Conservation (phyloP, 257 asterid species). For the Salvia splendens region DNA sequence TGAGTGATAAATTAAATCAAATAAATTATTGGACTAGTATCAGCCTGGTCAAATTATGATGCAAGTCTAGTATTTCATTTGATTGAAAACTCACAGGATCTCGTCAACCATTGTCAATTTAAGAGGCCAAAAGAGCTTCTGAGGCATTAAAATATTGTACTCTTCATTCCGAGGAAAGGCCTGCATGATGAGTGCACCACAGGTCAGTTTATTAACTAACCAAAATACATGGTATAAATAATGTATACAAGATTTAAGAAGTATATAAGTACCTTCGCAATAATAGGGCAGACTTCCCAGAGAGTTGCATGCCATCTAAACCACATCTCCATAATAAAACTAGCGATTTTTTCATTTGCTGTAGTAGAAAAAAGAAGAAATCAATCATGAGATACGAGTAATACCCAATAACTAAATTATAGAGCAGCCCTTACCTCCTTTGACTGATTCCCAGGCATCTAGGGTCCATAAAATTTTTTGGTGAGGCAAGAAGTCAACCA, state of each 20-base stretch:
- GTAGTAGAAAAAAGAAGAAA: constrained; percentile 36
- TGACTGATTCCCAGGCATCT: constrained; percentile 64
- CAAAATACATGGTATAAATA: background rate
- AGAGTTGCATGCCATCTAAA: constrained; percentile 77
- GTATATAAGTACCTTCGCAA: constrained; percentile 45
- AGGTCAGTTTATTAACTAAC: constrained; percentile 12
- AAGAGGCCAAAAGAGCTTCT: constrained; percentile 65
- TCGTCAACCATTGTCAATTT: constrained; percentile 53
- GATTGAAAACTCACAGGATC: constrained; percentile 50
- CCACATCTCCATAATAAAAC: constrained; percentile 83
- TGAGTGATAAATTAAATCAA: no score
- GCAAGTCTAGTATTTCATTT: no score
- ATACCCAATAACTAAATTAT: constrained; percentile 23
- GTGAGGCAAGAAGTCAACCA: constrained; percentile 73
- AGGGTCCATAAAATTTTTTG: constrained; percentile 76
- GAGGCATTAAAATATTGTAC: constrained; percentile 49
- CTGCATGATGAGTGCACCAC: constrained; percentile 38
- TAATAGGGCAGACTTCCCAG: constrained; percentile 64
- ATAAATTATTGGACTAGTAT: no score
- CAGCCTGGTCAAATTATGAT: no score
- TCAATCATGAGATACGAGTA: constrained; percentile 23
- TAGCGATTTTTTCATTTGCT: constrained; percentile 54
- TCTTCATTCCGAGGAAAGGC: constrained; percentile 38
- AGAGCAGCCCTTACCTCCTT: constrained; percentile 46
- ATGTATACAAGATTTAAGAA: background rate